Conservation (phyloP, 352 stramenopile species). For the Globisporangium uncinulatum region DNA sequence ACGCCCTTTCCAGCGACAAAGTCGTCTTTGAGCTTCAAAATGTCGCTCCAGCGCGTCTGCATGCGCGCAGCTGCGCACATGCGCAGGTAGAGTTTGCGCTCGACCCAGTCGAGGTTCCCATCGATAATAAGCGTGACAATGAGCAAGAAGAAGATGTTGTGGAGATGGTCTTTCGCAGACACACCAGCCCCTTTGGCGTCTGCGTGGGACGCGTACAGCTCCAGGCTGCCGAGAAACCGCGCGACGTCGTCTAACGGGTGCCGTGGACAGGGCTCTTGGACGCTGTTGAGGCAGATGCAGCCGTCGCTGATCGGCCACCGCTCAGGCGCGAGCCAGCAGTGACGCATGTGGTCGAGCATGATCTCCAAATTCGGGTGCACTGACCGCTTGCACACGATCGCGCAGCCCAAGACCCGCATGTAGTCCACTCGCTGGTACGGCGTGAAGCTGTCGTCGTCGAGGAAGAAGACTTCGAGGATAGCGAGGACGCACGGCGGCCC, state of each 20-base stretch:
- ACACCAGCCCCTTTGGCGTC: not conserved
- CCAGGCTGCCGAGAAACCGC: conserved; percentile 21
- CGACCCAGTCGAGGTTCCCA: conserved; percentile 34
- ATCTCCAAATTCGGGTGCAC: conserved; percentile 58
- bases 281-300: conserved; percentile 22
- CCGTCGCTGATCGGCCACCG: conserved; percentile 23
- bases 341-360: conserved; percentile 40
- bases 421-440: conserved; percentile 46
- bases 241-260: conserved; percentile 35
- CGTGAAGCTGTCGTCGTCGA: conserved; percentile 20
- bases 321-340: conserved; percentile 28
- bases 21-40: conserved; percentile 31
- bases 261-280: conserved; percentile 14
- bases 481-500: conserved; percentile 28
- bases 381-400: conserved; percentile 38
- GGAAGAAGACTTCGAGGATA: conserved; percentile 29
- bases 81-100: conserved; percentile 34
- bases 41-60: conserved; percentile 30
- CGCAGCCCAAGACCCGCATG: conserved; percentile 34
- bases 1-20: conserved; percentile 35
- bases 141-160: conserved; percentile 42
- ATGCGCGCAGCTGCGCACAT: conserved; percentile 30
- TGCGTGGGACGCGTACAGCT: conserved; percentile 11
- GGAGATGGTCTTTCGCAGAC: conserved; percentile 21
- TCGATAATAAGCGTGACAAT: conserved; percentile 40